These are phyloP conservation scores for Cercospora berteroae DNA, from an alignment of 2,329 filamentous ascomycete genomes.

Conservation along the genomic window DNA sequence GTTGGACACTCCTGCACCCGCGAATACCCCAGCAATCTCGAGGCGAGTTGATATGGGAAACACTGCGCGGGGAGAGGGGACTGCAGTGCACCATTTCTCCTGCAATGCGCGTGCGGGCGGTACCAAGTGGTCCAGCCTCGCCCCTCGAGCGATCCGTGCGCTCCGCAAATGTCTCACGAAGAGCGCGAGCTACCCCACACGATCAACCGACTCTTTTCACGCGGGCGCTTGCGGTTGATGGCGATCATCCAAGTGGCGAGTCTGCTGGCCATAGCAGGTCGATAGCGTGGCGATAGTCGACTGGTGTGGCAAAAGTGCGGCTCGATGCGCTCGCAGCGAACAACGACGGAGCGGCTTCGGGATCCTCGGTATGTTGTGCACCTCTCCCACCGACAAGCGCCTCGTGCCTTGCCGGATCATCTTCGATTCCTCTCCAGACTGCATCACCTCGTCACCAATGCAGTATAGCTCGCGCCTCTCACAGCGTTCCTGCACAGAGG, in stretches of 20 bases:
- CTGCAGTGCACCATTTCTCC: neutral
- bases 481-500: constrained; percentile 9
- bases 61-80: constrained; percentile 1
- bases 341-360: neutral
- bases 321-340: neutral
- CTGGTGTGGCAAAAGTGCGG: neutral
- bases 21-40: neutral
- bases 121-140: too few relatives aligned
- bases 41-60: constrained; percentile 1
- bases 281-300: constrained; percentile 9
- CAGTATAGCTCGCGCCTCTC: constrained; percentile 7
- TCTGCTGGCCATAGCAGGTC: neutral
- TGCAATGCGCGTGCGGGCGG: neutral
- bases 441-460: constrained; percentile 4
- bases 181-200: constrained; percentile 10
- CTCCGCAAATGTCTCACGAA: constrained; percentile 16
- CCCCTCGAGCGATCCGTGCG: constrained; percentile 15
- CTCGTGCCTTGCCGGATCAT: constrained; percentile 5
- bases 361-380: constrained; percentile 3
- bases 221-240: constrained; percentile 14
- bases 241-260: constrained; percentile 11
- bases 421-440: constrained; percentile 5
- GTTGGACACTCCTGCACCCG: too few relatives aligned
- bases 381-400: constrained; percentile 3
- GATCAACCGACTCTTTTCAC: constrained; percentile 12